Base-by-base conservation (phyloP, 2,329 filamentous ascomycete species). In the Trichophaea hybrida region DNA sequence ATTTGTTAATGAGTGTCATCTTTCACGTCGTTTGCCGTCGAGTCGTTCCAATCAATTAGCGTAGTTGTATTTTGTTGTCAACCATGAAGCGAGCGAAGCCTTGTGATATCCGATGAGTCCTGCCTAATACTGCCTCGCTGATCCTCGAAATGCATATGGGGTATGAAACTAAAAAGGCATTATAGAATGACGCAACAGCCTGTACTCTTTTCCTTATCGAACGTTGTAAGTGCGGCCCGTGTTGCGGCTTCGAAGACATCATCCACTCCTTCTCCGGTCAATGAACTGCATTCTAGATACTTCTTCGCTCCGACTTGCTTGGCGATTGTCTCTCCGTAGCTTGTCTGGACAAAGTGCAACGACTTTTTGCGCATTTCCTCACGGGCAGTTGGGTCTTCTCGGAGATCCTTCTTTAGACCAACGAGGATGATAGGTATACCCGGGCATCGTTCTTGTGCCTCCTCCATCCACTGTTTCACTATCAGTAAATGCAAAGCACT, bases 191-290 rank as follows among this genome's bases (percentile, higher is more conserved):
- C 83, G 73, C 93, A 97, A 76, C 93, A 97, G 57, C 90, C 89
- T 40, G 76, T 76, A 55, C 82, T 81, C 70, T 69, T 68, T 70
- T 95, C 88, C 73, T 91, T 91, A 70, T 96, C 90, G 68, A 95
- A 94, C n/a, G 85, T 94, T 34, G 66, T 65, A 49, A 97, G 75
- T 31, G 91, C 91, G 10, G 93, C 91, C 69, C 93, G 81, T 38
- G 93, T 98, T 32, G 93, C 93, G 8, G 93, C 93, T 74, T 98
- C 93, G 69, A 98, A 98, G 1, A 98, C 93, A 72, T 98, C 93
- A 73, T 98, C 93, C 37, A 98, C 93, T 5, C 93, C 93, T 71
- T 98, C 93, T 60, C 93, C 93, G 55, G 88, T 97, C 70, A 97
- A 74, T 61, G 88, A 94, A 13, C 89, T 96, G 74, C 93, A 98